A percentile compares a stretch with the other conserved stretches of the same genome.
Conservation (phyloP, 2,329 filamentous ascomycete species). For the Aciculosporium take region DNA sequence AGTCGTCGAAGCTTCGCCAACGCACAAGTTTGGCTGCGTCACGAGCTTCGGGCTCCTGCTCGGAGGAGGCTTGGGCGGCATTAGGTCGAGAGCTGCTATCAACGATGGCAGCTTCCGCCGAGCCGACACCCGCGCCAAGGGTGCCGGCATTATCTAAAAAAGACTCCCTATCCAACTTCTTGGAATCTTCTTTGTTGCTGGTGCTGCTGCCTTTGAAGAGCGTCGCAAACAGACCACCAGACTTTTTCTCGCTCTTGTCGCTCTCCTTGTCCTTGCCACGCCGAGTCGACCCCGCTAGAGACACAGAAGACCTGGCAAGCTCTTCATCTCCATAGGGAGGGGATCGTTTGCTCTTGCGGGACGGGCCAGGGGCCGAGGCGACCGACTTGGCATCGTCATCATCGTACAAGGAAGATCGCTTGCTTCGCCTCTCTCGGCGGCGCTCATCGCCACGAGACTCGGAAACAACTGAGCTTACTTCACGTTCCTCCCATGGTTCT, state of each 20-base stretch:
- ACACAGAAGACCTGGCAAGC: constrained; percentile 22
- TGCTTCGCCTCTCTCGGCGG: constrained; percentile 19
- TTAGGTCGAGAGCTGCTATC: constrained; percentile 27
- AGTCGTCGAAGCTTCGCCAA: constrained; percentile 19
- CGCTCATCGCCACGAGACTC: constrained; percentile 23
- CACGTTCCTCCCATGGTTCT: constrained; percentile 30
- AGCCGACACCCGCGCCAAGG: constrained; percentile 55
- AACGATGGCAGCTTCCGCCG: constrained; percentile 32
- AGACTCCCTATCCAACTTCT: constrained; percentile 30
- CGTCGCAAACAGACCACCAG: constrained; percentile 32
- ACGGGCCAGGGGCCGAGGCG: constrained; percentile 7
- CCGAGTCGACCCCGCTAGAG: constrained; percentile 18
- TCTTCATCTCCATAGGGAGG: constrained; percentile 30
- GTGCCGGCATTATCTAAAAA: constrained; percentile 62
- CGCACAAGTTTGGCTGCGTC: constrained; percentile 10
- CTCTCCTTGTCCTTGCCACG: constrained; percentile 25
- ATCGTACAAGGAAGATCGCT: constrained; percentile 15
- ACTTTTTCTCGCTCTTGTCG: constrained; percentile 20
- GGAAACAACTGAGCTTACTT: constrained; percentile 35
- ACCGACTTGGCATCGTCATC: constrained; percentile 34
- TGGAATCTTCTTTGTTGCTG: constrained; percentile 17
- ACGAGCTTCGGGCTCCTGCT: constrained; percentile 21
- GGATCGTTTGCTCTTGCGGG: constrained; percentile 11
- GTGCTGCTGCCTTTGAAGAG: constrained; percentile 30
- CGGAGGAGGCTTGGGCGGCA: constrained; percentile 29